Base-by-base conservation (phyloP, 1,139 yeast species). In the Zygoascus hellenicus region DNA sequence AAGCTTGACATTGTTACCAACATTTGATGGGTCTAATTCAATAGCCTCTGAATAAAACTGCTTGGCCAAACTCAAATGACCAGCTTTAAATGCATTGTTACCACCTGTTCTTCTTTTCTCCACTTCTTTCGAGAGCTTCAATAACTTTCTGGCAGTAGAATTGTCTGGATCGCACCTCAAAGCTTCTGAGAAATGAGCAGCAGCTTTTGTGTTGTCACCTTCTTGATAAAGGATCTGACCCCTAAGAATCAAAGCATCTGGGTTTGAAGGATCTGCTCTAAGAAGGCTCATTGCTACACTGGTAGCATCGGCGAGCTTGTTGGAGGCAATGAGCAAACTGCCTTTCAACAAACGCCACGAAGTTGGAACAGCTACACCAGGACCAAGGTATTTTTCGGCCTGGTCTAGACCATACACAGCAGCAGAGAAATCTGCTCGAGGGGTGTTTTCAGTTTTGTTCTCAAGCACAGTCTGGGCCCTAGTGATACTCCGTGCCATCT, bases 21-120 rank as follows among this genome's bases (percentile, higher is more conserved):
- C 51, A 57, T 82, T 80, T 3, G 59, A 48, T 0, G 80, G 74
- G 51, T 80, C 83, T 39, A 76, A 50, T 9, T 67, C 70, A 36
- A 86, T 72, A 3, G 96, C 95, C 53, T 77, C 77, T 2, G 83
- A 67, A 63, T 90, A 90, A 2, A 75, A 66, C 34, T 71, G 66
- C 7, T 80, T 76, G 1, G 97, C 96, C 40, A 70, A 69, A 2
- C 61, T 63, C 58, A 68, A 83, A 43, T 81, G 69, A 16, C 77
- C 74, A 0, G 63, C 57, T 46, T 75, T 69, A 68, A 83, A 90
- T 1, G 82, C 83, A 30, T 67, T 68, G 58, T 89, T 89, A 0
- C 97, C 97, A 43, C 72, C 69, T 6, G 60, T 54, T 51, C 65
- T 62, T 45, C 57, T 45, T 51, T 61, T 57, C 63, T 81, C 68